phyloP scores from a whole-genome alignment of 495 filamentous ascomycete genomes.

The Tuber indicum region DNA sequence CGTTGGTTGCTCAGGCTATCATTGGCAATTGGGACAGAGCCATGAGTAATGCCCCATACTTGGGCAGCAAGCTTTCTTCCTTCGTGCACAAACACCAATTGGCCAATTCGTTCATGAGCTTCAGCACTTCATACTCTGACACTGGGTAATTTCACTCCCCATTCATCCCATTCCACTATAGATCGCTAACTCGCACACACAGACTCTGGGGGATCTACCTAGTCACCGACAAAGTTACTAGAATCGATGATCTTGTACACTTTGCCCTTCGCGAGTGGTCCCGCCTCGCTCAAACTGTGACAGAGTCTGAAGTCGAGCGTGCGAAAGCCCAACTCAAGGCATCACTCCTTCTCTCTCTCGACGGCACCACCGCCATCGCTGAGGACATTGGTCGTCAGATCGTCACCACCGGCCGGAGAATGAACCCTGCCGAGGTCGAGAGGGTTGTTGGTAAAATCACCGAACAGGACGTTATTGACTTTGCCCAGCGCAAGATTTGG shows the following conservation, averaged over 20 bases:
- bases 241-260: constrained; percentile 91
- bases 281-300: constrained; percentile 77
- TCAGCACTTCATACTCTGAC: constrained; percentile 98
- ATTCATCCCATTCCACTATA: background rate
- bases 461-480: constrained; percentile 94
- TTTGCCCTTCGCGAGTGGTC: constrained; percentile 98
- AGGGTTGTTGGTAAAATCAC: constrained; percentile 76
- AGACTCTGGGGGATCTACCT: constrained; percentile 99
- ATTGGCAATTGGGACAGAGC: constrained; percentile 99
- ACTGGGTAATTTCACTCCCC: constrained; percentile 64
- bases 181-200: constrained; percentile 32
- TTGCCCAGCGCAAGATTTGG: constrained; percentile 86
- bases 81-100: constrained; percentile 88
- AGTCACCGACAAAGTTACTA: constrained; percentile 77
- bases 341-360: constrained; percentile 89
- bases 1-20: constrained; percentile 93
- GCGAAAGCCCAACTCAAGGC: constrained; percentile 99
- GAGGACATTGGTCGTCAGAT: constrained; percentile 99
- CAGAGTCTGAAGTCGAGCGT: constrained; percentile 86
- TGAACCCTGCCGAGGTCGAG: constrained; percentile 91
- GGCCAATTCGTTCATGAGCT: constrained; percentile 99
- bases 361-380: constrained; percentile 92
- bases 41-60: constrained; percentile 91
- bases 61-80: constrained; percentile 94
- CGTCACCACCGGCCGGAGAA: constrained; percentile 88